Evolutionary conservation across 306 rosid species (phyloP).

Genomic region (Acacia crassicarpa): DNA sequence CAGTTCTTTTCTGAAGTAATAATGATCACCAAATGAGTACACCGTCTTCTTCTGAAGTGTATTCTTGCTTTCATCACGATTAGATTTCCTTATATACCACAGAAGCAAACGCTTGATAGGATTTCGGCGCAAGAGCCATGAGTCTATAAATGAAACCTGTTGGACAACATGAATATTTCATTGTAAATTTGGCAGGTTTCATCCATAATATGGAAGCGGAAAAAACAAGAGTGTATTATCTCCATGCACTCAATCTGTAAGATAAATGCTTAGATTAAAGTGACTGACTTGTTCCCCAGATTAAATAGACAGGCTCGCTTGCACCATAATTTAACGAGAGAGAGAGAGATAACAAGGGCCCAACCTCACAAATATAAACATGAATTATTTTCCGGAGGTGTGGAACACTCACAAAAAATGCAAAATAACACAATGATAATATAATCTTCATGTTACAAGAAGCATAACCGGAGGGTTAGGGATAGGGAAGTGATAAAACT

Average conservation of each 20-base stretch:
- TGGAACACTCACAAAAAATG: background rate
- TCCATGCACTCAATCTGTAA: background rate
- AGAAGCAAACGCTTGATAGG: constrained; percentile 73
- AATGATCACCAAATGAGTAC: constrained; percentile 90
- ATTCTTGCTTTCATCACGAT: constrained; percentile 35
- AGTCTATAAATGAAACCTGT: constrained; percentile 83
- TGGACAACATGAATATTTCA: constrained; percentile 2
- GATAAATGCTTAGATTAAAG: background rate
- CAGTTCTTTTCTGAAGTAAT: constrained; percentile 89
- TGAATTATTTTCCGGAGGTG: background rate
- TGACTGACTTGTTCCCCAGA: background rate
- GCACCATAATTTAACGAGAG: background rate
- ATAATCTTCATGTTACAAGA: background rate
- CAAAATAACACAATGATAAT: background rate
- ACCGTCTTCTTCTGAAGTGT: constrained; percentile 53
- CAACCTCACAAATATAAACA: background rate
- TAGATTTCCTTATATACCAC: constrained; percentile 68
- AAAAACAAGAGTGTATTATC: constrained; percentile 10
- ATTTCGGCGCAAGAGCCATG: constrained; percentile 55
- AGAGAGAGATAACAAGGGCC: background rate
- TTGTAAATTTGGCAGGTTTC: background rate
- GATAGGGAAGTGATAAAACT: background rate
- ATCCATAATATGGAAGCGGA: constrained; percentile 27
- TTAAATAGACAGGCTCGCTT: background rate
- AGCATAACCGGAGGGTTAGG: background rate